Conservation (phyloP, 306 rosid species). For the Casuarina glauca region DNA sequence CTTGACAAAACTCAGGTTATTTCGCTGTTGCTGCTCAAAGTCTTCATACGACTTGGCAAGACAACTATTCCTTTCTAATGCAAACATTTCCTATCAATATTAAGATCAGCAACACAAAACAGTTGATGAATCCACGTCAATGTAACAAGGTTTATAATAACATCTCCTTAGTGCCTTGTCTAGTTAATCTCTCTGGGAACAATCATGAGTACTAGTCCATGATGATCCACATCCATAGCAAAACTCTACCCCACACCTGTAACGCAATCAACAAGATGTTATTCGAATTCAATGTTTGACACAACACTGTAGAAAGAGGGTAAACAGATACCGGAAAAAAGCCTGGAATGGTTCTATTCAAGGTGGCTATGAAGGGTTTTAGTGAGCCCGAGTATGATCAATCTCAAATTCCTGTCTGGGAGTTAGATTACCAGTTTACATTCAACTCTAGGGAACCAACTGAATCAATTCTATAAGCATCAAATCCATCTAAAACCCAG, state of each 20-base stretch:
- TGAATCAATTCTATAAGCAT: background rate
- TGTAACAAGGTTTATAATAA: background rate
- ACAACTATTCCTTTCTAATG: too few species aligned
- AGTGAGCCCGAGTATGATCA: too few species aligned
- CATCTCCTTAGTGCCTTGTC: background rate
- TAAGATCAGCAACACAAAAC: background rate
- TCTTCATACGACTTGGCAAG: background rate
- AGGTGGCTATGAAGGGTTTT: too few species aligned
- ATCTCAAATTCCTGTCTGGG: too few species aligned
- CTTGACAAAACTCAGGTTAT: background rate
- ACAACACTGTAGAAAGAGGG: too few species aligned
- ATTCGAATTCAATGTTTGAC: background rate
- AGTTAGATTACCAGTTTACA: too few species aligned
- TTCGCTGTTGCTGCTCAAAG: background rate
- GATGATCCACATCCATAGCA: slow-evolving; percentile 51
- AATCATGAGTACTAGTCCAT: slow-evolving; percentile 40
- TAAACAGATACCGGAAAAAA: background rate
- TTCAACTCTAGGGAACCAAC: background rate
- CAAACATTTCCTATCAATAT: background rate
- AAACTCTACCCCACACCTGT: slow-evolving; percentile 57
- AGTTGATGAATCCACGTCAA: background rate
- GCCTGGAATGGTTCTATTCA: background rate
- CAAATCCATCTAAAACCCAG: background rate
- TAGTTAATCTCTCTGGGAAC: slow-evolving; percentile 31
- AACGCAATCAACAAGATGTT: background rate